Percentiles rank a stretch among this genome's conserved stretches.
Conservation (phyloP, 306 rosid genomes). For the Mimosa bimucronata region DNA sequence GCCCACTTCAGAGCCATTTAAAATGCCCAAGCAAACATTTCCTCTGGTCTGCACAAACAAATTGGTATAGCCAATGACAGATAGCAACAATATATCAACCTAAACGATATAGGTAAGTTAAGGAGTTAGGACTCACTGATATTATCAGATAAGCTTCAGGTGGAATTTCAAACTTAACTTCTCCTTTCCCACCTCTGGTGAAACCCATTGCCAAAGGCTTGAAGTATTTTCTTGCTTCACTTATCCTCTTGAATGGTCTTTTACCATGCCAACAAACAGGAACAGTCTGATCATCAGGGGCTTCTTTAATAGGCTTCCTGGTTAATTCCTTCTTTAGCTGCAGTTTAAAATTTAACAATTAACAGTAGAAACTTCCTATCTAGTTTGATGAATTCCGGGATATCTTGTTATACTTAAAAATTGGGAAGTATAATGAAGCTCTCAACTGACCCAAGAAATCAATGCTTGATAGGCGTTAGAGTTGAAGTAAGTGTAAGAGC, state of each 20-base stretch:
- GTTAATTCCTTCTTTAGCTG: conserved; percentile 62
- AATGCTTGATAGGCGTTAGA: conserved; percentile 66
- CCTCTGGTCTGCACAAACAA: conserved; percentile 59
- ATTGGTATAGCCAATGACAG: background rate
- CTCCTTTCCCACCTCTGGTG: conserved; percentile 44
- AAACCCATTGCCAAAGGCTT: conserved; percentile 69
- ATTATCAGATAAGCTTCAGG: conserved; percentile 80
- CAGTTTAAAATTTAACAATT: conserved; percentile 32
- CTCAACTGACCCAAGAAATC: conserved; percentile 61
- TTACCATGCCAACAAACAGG: conserved; percentile 80
- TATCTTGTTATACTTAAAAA: conserved; percentile 17
- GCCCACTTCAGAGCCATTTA: conserved; percentile 76
- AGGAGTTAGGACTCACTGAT: conserved; percentile 55
- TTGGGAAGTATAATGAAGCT: conserved; percentile 22
- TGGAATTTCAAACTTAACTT: conserved; percentile 66
- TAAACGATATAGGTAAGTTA: conserved; percentile 5
- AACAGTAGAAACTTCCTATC: background rate
- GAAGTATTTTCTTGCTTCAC: conserved; percentile 82
- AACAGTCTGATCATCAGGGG: conserved; percentile 59
- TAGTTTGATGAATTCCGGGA: background rate
- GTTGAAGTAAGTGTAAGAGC: conserved; percentile 82
- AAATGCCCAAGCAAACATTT: conserved; percentile 92
- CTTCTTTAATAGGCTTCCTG: conserved; percentile 58
- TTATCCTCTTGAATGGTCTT: conserved; percentile 63
- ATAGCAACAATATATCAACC: background rate